A percentile compares a stretch with the other conserved stretches of the same genome.
Conservation (phyloP, 257 asterid genomes). For the Nicotiana attenuata region DNA sequence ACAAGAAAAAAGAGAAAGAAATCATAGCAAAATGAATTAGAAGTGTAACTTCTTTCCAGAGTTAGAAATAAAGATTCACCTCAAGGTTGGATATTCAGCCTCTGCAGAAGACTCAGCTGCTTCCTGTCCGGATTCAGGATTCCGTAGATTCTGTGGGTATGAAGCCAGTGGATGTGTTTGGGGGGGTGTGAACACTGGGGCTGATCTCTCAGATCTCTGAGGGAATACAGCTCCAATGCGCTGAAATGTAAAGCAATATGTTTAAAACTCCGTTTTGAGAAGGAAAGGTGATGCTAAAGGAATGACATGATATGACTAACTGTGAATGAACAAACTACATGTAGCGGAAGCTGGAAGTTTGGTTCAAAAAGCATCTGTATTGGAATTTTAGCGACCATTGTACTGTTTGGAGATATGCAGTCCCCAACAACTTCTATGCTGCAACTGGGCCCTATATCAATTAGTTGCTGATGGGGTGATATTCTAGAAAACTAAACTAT, state of each 20-base stretch:
- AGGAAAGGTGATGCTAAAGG: neutral
- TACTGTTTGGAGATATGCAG: slow-evolving; percentile 13
- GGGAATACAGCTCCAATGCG: slow-evolving; percentile 97
- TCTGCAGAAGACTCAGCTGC: slow-evolving; percentile 85
- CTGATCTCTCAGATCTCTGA: slow-evolving; percentile 81
- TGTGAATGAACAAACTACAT: neutral
- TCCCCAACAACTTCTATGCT: neutral
- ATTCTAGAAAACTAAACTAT: neutral
- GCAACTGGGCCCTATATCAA: neutral
- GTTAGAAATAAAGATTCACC: slow-evolving; percentile 32
- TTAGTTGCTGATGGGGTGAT: neutral
- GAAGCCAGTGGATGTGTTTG: slow-evolving; percentile 89
- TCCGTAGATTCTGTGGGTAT: slow-evolving; percentile 78
- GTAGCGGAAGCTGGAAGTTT: neutral
- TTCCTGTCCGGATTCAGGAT: slow-evolving; percentile 55
- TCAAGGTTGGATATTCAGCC: slow-evolving; percentile 90
- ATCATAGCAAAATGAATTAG: neutral
- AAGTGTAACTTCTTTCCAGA: neutral
- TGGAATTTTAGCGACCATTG: neutral
- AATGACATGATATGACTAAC: neutral
- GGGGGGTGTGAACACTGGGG: slow-evolving; percentile 89
- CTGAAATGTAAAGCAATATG: slow-evolving; percentile 45
- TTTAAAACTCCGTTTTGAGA: neutral
- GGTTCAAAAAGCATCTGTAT: neutral
- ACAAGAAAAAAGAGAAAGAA: neutral